Evolutionary conservation across 1,139 yeast species (phyloP).

Genomic region (Suhomyces coccinellae): DNA sequence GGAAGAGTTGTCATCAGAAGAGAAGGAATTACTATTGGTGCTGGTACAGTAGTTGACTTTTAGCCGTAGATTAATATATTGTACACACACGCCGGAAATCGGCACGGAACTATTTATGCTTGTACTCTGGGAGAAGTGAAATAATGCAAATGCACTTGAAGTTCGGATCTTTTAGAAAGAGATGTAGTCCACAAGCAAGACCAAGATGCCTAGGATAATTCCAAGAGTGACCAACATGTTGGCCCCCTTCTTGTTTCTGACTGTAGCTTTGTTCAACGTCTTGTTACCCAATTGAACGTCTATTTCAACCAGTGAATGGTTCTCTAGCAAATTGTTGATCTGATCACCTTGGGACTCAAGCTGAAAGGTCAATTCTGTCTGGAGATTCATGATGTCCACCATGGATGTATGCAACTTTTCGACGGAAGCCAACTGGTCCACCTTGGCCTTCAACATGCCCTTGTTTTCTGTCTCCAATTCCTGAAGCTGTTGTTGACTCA

Average conservation of each 20-base stretch:
- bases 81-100: neutral
- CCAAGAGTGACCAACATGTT: conserved; percentile 64
- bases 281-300: conserved; percentile 77
- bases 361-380: conserved; percentile 75
- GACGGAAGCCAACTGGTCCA: conserved; percentile 67
- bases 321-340: conserved; percentile 65
- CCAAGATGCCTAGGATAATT: conserved; percentile 57
- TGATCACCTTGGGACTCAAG: conserved; percentile 74
- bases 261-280: conserved; percentile 69
- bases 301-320: conserved; percentile 66
- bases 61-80: conserved; percentile 1
- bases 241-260: conserved; percentile 69
- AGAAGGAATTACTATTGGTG: conserved; percentile 87
- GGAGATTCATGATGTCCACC: conserved; percentile 76
- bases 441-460: conserved; percentile 58
- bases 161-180: conserved; percentile 24
- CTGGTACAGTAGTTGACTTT: conserved; percentile 57
- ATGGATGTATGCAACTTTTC: conserved; percentile 75
- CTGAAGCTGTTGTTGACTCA: conserved; percentile 65
- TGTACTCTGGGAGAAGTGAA: neutral
- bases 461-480: conserved; percentile 72
- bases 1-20: conserved; percentile 84
- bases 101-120: neutral
- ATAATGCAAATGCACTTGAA: neutral
- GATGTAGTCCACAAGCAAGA: conserved; percentile 64